These are phyloP conservation scores for Casuarina equisetifolia DNA, from an alignment of 306 rosid species.

Conservation along the genomic window DNA sequence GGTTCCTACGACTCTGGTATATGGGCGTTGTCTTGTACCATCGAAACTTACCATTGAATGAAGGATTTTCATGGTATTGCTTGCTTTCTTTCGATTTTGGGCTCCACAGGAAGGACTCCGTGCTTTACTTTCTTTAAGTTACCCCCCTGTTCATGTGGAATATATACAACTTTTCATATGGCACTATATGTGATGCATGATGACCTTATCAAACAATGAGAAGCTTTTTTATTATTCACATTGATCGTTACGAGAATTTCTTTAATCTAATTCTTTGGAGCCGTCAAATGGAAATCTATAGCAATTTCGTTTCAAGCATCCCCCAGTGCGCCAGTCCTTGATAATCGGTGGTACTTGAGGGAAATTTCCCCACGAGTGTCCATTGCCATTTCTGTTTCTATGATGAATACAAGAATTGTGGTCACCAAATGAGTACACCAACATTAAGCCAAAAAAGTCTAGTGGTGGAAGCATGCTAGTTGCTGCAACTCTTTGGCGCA, in stretches of 20 bases:
- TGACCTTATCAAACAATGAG: background rate
- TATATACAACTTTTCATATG: background rate
- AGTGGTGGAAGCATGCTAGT: no score
- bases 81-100: conserved; percentile 15
- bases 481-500: background rate
- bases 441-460: no score
- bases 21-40: conserved; percentile 22
- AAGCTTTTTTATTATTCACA: no score
- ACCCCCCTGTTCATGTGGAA: background rate
- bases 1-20: conserved; percentile 13
- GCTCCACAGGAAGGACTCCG: background rate
- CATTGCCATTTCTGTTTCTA: background rate
- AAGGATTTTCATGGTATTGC: conserved; percentile 20
- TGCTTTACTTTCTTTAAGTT: background rate
- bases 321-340: no score
- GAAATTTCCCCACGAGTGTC: background rate
- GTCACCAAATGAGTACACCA: no score
- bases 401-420: no score
- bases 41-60: conserved; percentile 1
- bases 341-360: no score
- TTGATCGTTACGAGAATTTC: no score
- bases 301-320: no score
- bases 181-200: background rate
- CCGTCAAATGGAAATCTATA: no score
- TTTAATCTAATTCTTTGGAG: no score